Conservation (phyloP, 2,329 filamentous ascomycete genomes). For the Didymella sp. region DNA sequence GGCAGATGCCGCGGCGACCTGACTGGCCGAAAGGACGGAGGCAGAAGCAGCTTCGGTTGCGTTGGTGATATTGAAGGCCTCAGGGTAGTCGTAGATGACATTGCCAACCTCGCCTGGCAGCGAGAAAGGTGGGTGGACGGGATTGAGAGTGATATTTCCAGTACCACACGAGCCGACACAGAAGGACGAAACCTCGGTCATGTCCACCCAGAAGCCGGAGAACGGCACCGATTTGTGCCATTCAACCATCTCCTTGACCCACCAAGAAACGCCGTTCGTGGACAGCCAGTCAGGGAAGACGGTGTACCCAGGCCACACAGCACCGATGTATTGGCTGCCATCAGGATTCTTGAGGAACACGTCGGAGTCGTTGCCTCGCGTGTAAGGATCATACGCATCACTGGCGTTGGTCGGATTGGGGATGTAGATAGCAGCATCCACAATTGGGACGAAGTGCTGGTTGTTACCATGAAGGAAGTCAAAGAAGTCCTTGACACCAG, state of each 20-base stretch:
- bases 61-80: conserved; percentile 74
- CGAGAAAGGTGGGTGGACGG: conserved; percentile 69
- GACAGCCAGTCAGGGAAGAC: conserved; percentile 69
- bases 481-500: conserved; percentile 60
- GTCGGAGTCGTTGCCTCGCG: conserved; percentile 57
- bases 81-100: conserved; percentile 68
- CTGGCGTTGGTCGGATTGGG: conserved; percentile 73
- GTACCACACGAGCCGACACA: conserved; percentile 77
- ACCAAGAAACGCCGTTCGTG: conserved; percentile 65
- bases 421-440: conserved; percentile 71
- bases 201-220: conserved; percentile 66
- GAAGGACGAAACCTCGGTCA: conserved; percentile 68
- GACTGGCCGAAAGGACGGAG: conserved; percentile 61
- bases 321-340: conserved; percentile 62
- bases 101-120: conserved; percentile 71
- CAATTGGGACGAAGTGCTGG: conserved; percentile 67
- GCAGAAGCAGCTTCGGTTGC: conserved; percentile 69
- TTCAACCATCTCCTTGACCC: conserved; percentile 60
- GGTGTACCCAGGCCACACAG: conserved; percentile 66
- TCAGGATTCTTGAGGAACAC: conserved; percentile 63
- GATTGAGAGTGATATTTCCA: conserved; percentile 69
- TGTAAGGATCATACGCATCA: conserved; percentile 63
- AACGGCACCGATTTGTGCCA: conserved; percentile 61
- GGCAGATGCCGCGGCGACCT: conserved; percentile 52
- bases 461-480: conserved; percentile 60